Evolutionary conservation across 129 eudicot species (phyloP).

Genomic region (Escallonia herrerae): DNA sequence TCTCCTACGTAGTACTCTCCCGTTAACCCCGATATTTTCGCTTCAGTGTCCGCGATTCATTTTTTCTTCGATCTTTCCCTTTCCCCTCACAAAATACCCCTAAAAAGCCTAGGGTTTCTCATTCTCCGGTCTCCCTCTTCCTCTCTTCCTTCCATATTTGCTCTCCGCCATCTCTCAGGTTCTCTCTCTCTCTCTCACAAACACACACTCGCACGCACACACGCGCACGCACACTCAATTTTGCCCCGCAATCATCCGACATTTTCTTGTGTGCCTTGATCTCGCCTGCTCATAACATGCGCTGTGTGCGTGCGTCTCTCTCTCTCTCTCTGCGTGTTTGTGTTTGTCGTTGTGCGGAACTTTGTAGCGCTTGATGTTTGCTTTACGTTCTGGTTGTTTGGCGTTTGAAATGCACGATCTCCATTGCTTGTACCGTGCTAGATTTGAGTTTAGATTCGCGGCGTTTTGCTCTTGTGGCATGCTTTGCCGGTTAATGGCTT

Average conservation of each 20-base stretch:
- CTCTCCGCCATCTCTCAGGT: too few species aligned
- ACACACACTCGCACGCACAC: too few species aligned
- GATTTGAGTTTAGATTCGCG: background rate
- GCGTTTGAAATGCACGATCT: background rate
- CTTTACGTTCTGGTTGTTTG: background rate
- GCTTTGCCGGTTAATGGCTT: too few species aligned
- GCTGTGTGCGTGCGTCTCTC: too few species aligned
- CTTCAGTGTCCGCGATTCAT: background rate
- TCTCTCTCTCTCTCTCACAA: background rate
- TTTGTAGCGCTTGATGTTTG: background rate
- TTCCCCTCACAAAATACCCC: background rate
- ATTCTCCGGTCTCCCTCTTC: background rate
- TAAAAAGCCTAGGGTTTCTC: slow-evolving; percentile 10
- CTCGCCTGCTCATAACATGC: too few species aligned
- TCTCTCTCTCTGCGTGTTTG: too few species aligned
- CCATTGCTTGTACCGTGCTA: too few species aligned
- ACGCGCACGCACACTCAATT: background rate
- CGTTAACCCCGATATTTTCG: background rate
- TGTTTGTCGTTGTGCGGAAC: background rate
- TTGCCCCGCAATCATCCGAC: too few species aligned
- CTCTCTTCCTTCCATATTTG: background rate
- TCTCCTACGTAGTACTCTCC: background rate
- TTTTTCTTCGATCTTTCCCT: background rate
- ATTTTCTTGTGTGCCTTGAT: too few species aligned
- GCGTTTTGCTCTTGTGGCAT: background rate